These are phyloP conservation scores for Wallacemonas sp. DNA, from an alignment of 208 protist genomes.

Conservation along the genomic window DNA sequence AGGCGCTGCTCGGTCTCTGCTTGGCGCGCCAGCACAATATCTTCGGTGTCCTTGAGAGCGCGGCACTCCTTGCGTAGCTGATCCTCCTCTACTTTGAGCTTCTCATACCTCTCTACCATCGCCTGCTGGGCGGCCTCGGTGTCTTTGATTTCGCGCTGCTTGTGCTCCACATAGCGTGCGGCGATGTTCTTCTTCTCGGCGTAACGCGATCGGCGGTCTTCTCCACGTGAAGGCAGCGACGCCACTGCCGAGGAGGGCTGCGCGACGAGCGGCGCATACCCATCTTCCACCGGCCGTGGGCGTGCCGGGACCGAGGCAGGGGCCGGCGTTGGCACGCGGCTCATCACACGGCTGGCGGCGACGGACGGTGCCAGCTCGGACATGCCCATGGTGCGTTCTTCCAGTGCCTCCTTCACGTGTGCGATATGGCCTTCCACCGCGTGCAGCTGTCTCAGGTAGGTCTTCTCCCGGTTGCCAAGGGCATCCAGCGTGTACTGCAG, in stretches of 20 bases:
- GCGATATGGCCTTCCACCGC: conserved; percentile 18
- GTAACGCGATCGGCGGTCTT: conserved; percentile 16
- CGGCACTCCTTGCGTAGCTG: conserved; percentile 36
- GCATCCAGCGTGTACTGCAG: conserved; percentile 44
- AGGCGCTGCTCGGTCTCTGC: conserved; percentile 18
- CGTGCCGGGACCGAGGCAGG: not conserved
- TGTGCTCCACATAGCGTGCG: conserved; percentile 23
- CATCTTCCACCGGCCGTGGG: not conserved
- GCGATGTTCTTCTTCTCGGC: conserved; percentile 28
- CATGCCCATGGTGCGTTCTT: conserved; percentile 29
- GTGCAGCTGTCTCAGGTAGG: not conserved
- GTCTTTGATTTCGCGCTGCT: conserved; percentile 14
- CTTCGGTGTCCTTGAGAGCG: conserved; percentile 36
- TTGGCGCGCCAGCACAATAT: conserved; percentile 33
- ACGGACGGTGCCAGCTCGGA: conserved; percentile 10
- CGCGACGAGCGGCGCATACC: not conserved
- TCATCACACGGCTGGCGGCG: not conserved
- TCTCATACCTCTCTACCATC: conserved; percentile 14
- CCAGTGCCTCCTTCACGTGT: conserved; percentile 27
- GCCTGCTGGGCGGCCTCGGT: conserved; percentile 11
- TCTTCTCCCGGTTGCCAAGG: conserved; percentile 18
- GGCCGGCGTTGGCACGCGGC: not conserved
- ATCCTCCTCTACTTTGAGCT: conserved; percentile 21
- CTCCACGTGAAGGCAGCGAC: not conserved
- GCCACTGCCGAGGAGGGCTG: not conserved